phyloP scores from a whole-genome alignment of 1,284 basidiomycete species.

The Puccinia hordei region DNA sequence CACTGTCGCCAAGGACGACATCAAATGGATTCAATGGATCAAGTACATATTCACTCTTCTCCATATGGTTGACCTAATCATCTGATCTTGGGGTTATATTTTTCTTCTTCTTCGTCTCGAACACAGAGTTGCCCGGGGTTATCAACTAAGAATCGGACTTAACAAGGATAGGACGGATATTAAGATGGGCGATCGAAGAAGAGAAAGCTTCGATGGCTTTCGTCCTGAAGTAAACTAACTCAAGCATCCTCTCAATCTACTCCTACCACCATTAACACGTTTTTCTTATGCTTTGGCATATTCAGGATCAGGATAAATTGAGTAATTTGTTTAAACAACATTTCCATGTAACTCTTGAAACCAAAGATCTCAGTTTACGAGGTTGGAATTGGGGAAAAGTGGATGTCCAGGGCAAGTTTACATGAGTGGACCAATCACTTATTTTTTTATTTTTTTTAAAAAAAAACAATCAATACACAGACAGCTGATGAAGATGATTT shows the following conservation, averaged over 20 bases:
- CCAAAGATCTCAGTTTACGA: slow-evolving; percentile 81
- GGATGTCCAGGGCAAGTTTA: slow-evolving; percentile 77
- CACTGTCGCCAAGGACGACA: slow-evolving; percentile 72
- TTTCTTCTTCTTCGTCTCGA: no score
- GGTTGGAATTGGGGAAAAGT: slow-evolving; percentile 99
- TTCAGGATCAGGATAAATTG: slow-evolving; percentile 78
- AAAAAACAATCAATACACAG: no score
- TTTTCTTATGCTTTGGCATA: no score
- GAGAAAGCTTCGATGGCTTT: slow-evolving; percentile 91
- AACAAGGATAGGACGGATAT: slow-evolving; percentile 66
- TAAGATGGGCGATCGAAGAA: slow-evolving; percentile 61
- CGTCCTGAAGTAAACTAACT: slow-evolving; percentile 70
- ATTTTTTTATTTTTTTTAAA: no score
- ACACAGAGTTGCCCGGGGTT: slow-evolving; percentile 87
- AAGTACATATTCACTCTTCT: slow-evolving; percentile 58
- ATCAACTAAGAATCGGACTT: slow-evolving; percentile 80
- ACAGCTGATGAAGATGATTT: neutral
- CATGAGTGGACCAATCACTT: no score
- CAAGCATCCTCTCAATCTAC: slow-evolving; percentile 22
- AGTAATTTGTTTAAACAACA: slow-evolving; percentile 76
- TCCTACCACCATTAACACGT: neutral
- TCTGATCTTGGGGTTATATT: no score
- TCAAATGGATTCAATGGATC: slow-evolving; percentile 86
- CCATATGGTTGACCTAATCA: no score
- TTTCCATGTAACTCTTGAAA: slow-evolving; percentile 81